phyloP scores from a whole-genome alignment of 2,329 filamentous ascomycete genomes.

The Stachybotrys chartarum region DNA sequence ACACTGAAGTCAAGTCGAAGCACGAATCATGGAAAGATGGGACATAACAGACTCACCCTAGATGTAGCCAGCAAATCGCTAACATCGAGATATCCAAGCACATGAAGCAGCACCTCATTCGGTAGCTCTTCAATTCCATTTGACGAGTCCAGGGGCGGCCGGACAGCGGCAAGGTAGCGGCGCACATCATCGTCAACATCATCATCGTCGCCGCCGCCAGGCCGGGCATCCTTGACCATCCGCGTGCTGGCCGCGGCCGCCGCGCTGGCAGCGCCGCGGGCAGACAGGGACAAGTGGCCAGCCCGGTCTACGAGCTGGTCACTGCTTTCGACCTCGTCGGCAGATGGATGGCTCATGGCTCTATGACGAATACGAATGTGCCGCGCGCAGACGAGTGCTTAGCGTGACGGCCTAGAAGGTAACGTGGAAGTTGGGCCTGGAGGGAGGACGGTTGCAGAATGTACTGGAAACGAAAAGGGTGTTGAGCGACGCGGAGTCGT shows the following conservation, averaged over 20 bases:
- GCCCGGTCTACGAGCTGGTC: background rate
- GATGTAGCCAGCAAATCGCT: conserved; percentile 48
- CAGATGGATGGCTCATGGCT: background rate
- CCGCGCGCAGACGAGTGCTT: background rate
- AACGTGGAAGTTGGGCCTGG: background rate
- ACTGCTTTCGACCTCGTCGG: background rate
- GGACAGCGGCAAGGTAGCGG: background rate
- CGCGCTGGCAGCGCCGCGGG: background rate
- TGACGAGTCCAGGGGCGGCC: background rate
- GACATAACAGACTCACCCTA: conserved; percentile 36
- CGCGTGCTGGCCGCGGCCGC: background rate
- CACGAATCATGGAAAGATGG: background rate
- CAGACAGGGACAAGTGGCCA: background rate
- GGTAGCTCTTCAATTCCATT: conserved; percentile 36
- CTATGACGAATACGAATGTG: background rate
- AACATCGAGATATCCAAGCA: conserved; percentile 50
- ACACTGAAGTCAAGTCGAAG: background rate
- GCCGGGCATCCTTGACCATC: background rate
- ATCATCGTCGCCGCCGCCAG: background rate
- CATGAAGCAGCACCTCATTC: conserved; percentile 49
- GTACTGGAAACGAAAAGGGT: background rate
- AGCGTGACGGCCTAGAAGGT: background rate
- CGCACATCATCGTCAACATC: background rate
- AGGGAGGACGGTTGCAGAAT: background rate
- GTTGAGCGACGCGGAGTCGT: too few relatives aligned